A percentile compares a stretch with the other conserved stretches of the same genome.
phyloP scores from a whole-genome alignment of 108 stramenopile genomes.

The Nitzschia sp. region DNA sequence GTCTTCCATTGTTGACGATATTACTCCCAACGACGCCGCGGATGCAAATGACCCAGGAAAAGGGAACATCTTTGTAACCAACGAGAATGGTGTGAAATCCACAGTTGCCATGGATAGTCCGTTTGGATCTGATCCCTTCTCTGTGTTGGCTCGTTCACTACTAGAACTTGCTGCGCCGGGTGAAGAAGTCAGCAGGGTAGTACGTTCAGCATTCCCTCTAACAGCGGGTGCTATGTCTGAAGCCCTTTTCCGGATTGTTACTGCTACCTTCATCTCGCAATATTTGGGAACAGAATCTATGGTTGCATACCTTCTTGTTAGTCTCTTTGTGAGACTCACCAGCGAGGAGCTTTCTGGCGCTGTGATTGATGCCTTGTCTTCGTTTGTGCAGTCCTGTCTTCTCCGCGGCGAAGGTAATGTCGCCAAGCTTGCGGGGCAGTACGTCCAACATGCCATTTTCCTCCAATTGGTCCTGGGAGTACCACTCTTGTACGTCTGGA shows the following conservation, averaged over 20 bases:
- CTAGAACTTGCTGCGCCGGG: conserved; percentile 39
- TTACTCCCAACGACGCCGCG: conserved; percentile 57
- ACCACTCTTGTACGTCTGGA: conserved; percentile 47
- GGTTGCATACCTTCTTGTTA: conserved; percentile 48
- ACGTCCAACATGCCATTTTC: conserved; percentile 47
- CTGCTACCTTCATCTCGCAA: conserved; percentile 48
- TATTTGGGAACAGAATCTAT: conserved; percentile 51
- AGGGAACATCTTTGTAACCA: conserved; percentile 31
- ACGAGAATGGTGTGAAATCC: conserved; percentile 1
- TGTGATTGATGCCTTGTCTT: conserved; percentile 46
- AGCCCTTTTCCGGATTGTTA: conserved; percentile 34
- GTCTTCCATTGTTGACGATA: conserved; percentile 48
- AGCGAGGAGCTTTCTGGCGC: conserved; percentile 55
- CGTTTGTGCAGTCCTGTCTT: conserved; percentile 33
- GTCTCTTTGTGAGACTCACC: conserved; percentile 46
- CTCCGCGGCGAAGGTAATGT: conserved; percentile 8
- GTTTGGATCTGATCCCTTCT: conserved; percentile 3
- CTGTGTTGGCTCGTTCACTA: conserved; percentile 18
- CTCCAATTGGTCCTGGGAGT: conserved; percentile 38
- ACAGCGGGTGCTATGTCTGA: conserved; percentile 44
- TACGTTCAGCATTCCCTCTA: conserved; percentile 35
- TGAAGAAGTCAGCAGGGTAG: conserved; percentile 34
- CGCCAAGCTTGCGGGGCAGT: conserved; percentile 39
- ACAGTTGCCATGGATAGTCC: too few species aligned
- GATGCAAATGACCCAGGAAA: conserved; percentile 54